A percentile compares a stretch with the other conserved stretches of the same genome.
phyloP scores from a whole-genome alignment of 1,139 yeast species.

The Suhomyces bokatorum region DNA sequence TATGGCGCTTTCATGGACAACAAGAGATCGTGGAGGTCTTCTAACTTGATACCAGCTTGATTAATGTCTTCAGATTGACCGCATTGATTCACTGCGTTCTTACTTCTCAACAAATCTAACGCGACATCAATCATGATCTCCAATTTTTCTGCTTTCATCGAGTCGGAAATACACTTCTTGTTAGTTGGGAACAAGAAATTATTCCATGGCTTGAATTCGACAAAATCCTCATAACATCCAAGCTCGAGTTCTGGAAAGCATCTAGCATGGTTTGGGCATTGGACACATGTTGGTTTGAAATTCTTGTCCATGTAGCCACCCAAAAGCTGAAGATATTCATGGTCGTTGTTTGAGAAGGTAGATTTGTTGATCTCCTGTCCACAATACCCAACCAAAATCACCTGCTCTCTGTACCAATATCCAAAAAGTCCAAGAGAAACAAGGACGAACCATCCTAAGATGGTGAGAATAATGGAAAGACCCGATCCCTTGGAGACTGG shows the following conservation, averaged over 20 bases:
- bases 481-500: background rate
- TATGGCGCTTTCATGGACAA: slow-evolving; percentile 58
- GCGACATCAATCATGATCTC: slow-evolving; percentile 69
- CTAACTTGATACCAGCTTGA: slow-evolving; percentile 53
- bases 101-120: slow-evolving; percentile 62
- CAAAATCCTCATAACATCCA: slow-evolving; percentile 70
- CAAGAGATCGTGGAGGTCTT: slow-evolving; percentile 60
- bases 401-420: slow-evolving; percentile 66
- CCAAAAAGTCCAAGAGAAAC: slow-evolving; percentile 34
- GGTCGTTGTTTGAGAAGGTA: slow-evolving; percentile 31
- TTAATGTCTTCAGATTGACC: slow-evolving; percentile 49
- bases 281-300: slow-evolving; percentile 63
- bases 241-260: slow-evolving; percentile 63
- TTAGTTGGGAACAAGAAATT: slow-evolving; percentile 57
- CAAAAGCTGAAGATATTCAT: slow-evolving; percentile 21
- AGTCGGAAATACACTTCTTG: slow-evolving; percentile 71
- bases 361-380: slow-evolving; percentile 52
- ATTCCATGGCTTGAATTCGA: slow-evolving; percentile 56
- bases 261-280: slow-evolving; percentile 80
- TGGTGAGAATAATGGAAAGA: background rate
- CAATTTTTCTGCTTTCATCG: slow-evolving; percentile 67
- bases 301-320: slow-evolving; percentile 38
- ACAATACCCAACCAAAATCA: slow-evolving; percentile 63
- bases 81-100: slow-evolving; percentile 70
- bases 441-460: slow-evolving; percentile 30